Evolutionary conservation across 768 basidiomycete species (phyloP).

Genomic region (Panaeolus papilionaceus): DNA sequence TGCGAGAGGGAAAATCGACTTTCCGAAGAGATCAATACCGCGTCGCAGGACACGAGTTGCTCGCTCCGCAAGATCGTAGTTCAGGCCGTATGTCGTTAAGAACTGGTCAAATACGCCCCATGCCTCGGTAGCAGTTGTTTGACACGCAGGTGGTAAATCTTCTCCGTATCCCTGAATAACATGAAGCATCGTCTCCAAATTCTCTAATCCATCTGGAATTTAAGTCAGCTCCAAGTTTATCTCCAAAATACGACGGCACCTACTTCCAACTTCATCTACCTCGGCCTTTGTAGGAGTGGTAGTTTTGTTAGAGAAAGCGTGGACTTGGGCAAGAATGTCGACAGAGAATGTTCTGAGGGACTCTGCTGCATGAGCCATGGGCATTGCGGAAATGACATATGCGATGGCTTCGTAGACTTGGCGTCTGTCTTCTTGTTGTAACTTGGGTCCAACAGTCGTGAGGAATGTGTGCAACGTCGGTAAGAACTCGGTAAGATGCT

Average conservation of each 20-base stretch:
- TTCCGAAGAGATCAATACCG: slow-evolving; percentile 82
- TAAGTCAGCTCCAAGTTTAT: slow-evolving; percentile 12
- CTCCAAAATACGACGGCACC: slow-evolving; percentile 34
- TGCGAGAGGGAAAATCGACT: slow-evolving; percentile 67
- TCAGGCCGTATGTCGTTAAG: slow-evolving; percentile 76
- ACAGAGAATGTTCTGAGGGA: slow-evolving; percentile 87
- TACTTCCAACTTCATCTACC: slow-evolving; percentile 70
- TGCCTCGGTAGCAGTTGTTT: slow-evolving; percentile 76
- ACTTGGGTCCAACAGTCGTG: slow-evolving; percentile 75
- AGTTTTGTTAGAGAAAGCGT: slow-evolving; percentile 61
- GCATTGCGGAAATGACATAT: slow-evolving; percentile 94
- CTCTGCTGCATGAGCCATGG: slow-evolving; percentile 84
- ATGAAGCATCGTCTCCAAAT: slow-evolving; percentile 89
- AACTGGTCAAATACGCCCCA: slow-evolving; percentile 87
- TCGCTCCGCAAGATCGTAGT: slow-evolving; percentile 82
- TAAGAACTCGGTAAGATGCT: slow-evolving; percentile 92
- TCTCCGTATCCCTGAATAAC: slow-evolving; percentile 85
- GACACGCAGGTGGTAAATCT: slow-evolving; percentile 81
- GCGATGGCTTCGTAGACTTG: slow-evolving; percentile 97
- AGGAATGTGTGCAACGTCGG: slow-evolving; percentile 93
- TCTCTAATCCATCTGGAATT: slow-evolving; percentile 80
- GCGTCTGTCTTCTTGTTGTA: slow-evolving; percentile 85
- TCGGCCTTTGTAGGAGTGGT: slow-evolving; percentile 72
- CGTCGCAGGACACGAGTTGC: slow-evolving; percentile 85
- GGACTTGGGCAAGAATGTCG: slow-evolving; percentile 83